Conservation (phyloP, 176 grass and related monocot species). For the Musa beccarii region DNA sequence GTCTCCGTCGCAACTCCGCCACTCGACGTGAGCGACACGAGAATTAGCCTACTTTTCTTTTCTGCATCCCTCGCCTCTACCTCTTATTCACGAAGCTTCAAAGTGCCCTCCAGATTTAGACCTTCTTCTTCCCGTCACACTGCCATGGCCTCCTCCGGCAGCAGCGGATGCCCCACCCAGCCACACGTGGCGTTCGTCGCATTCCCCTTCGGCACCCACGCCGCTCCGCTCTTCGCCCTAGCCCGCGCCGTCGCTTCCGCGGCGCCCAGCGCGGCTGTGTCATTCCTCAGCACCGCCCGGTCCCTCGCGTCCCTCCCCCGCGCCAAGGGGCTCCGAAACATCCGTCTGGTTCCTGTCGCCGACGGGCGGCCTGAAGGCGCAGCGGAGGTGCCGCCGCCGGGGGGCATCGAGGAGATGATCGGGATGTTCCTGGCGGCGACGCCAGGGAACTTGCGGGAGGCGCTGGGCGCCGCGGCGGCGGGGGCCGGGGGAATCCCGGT, state of each 20-base stretch:
- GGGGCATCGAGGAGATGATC: constrained; percentile 1
- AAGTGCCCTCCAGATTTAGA: no score
- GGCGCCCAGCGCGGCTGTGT: background rate
- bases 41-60: no score
- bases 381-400: background rate
- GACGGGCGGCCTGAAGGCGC: background rate
- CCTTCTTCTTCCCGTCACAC: background rate
- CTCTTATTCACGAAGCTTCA: no score
- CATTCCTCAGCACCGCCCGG: constrained; percentile 20
- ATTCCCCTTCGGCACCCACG: constrained; percentile 26
- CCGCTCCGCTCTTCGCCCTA: constrained; percentile 12
- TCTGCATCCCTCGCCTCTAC: no score
- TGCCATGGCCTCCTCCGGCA: background rate
- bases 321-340: background rate
- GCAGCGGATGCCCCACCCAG: background rate
- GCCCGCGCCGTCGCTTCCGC: constrained; percentile 14
- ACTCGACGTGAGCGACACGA: no score
- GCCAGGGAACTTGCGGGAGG: constrained; percentile 3
- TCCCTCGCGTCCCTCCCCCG: constrained; percentile 17
- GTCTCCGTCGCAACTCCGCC: no score
- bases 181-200: constrained; percentile 20
- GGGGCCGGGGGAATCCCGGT: background rate
- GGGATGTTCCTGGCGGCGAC: constrained; percentile 21
- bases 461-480: background rate
- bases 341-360: constrained; percentile 17